Base-by-base conservation (phyloP, 1,139 yeast species). In the Magnusiomyces starmeri region DNA sequence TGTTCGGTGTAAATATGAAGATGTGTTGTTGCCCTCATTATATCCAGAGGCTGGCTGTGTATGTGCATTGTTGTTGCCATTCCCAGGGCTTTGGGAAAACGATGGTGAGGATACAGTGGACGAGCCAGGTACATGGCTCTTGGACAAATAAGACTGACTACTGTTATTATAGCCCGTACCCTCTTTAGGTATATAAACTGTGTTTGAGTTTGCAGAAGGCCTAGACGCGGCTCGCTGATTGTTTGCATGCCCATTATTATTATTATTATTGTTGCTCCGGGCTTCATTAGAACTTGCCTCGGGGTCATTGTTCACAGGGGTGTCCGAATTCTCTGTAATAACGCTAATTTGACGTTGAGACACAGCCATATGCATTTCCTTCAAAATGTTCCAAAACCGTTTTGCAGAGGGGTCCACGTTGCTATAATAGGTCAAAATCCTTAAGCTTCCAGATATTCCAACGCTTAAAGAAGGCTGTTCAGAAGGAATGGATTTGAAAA, bases 371-470 rank as follows among this genome's bases (percentile, higher is more conserved):
- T 43, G 43, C 60, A 57, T 57, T 29, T 57, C 60, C 21, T 54
- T 57, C 25, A 57, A 43, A 48, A 57, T 57, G 16, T 49, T 53
- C 18, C 54, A 53, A 44, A 56, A 57, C 10, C 60, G 51, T 41
- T 57, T 57, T 8, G 60, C 60, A 6, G 56, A 54, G 16, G 59
- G 59, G 44, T 57, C 60, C 22, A 54, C 50, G 21, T 51, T 55
- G 25, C 60, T 55, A 37, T 57, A 57, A 37, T 54, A 57, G 10
- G 53, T 52, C 22, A 57, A 48, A 27, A 56, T 56, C 39, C 54
- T 48, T 21, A 57, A 48, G 43, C 60, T 51, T 12, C 57, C 53
- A 14, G 57, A 52, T 26, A 57, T 55, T 7, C 59, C 58, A 24
- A 56, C 52, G 2, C 57, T 49, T 16, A 57, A 51, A 16, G 58